These are phyloP conservation scores for Cruciata laevipes DNA, from an alignment of 257 asterid species.

Conservation along the genomic window DNA sequence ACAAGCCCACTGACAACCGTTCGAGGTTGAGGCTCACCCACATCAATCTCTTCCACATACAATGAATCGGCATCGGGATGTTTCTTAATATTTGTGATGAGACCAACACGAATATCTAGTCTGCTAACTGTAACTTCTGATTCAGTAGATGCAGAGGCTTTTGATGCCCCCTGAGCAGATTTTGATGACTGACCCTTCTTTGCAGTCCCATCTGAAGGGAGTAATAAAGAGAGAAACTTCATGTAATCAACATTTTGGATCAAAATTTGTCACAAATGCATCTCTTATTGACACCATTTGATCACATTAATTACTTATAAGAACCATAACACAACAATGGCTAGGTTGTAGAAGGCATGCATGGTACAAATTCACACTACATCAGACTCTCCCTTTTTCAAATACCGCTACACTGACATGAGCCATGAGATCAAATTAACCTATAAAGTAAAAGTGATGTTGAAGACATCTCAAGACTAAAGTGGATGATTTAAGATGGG, in stretches of 20 bases:
- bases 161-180: slow-evolving; percentile 54
- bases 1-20: slow-evolving; percentile 98
- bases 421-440: background rate
- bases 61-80: slow-evolving; percentile 93
- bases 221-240: slow-evolving; percentile 3
- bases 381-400: background rate
- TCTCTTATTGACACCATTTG: background rate
- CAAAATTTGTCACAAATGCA: background rate
- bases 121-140: slow-evolving; percentile 60
- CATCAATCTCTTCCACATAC: slow-evolving; percentile 96
- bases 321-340: background rate
- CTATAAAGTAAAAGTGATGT: background rate
- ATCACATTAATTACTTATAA: background rate
- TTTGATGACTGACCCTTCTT: slow-evolving; percentile 58
- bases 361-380: background rate
- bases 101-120: slow-evolving; percentile 90
- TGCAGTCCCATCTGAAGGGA: slow-evolving; percentile 41
- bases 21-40: slow-evolving; percentile 85
- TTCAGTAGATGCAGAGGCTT: slow-evolving; percentile 45
- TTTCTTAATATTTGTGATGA: slow-evolving; percentile 69
- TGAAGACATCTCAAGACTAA: background rate
- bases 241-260: slow-evolving; percentile 14
- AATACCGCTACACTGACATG: background rate
- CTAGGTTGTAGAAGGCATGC: no score
- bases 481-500: background rate